Base-by-base conservation (phyloP, 1,284 basidiomycete genomes). In the Apiotrichum siamense region DNA sequence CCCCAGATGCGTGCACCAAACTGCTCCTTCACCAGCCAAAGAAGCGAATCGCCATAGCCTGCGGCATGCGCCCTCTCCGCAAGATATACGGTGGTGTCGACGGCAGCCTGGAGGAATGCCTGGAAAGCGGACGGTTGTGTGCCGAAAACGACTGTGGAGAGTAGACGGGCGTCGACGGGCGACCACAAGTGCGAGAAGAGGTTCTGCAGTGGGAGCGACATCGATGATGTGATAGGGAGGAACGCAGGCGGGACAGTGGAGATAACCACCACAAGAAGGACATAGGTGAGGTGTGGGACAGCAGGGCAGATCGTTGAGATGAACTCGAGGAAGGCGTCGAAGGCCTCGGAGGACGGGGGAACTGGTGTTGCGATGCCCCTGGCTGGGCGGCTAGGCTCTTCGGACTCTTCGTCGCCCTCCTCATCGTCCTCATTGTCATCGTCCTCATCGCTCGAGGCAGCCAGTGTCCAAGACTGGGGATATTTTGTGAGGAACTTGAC, bases 401-500 rank as follows among this genome's bases (percentile, higher is more conserved):
- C 62, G 24, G 35, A 57, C 50, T 2, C 70, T 3, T 66, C 67
- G 18, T 66, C 73, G 23, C 61, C 47, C 4, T 58, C 56, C 2
- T 64, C 54, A 13, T 49, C 54, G 20, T 55, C 68, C 17, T 75
- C 73, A 5, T 70, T 69, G 11, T 77, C 70, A 13, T 70, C 71
- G 3, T 69, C 74, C n/a, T 75, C 71, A 2, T 65, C 68, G 9
- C 31, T n/a, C 3, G 44, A 11, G 7, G 21, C 32, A 25, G 44
- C 78, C 18, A 81, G 51, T 12, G 76, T 70, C 87, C 88, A 90
- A 2, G 81, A 77, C 15, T 76, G 68, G 0, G 81, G 81, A 60
- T 79, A 82, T 42, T 81, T 83, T 69, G 80, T 82, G 39, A 92
- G 71, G 65, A 89, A 86, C 10, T 78, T 76, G 7, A 89, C 74